Conservation (phyloP, 225 moss, liverwort and hornwort species). For the Physcomitrellopsis africana region DNA sequence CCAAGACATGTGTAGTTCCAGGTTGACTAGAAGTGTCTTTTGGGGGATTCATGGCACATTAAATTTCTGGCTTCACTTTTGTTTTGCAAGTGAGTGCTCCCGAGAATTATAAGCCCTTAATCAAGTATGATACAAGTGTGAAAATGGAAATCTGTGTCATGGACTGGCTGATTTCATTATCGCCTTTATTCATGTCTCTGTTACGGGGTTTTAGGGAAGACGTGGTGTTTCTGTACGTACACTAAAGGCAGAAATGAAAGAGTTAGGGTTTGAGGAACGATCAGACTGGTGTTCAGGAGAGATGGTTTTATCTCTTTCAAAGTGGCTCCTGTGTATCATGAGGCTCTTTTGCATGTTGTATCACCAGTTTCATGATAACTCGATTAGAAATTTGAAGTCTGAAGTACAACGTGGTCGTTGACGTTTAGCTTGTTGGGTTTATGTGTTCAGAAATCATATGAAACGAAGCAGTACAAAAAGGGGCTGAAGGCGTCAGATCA, state of each 20-base stretch:
- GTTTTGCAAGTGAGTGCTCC: background rate
- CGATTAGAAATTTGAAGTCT: background rate
- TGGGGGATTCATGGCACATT: background rate
- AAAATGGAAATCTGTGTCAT: slow-evolving; percentile 5
- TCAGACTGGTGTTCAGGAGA: background rate
- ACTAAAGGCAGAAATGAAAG: slow-evolving; percentile 8
- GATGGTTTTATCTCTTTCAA: background rate
- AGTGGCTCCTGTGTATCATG: background rate
- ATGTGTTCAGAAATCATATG: slow-evolving; percentile 75
- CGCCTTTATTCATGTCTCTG: background rate
- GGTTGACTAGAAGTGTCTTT: background rate
- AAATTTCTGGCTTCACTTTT: slow-evolving; percentile 1
- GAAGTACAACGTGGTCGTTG: background rate
- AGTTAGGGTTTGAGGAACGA: slow-evolving; percentile 27
- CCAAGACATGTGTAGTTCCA: background rate
- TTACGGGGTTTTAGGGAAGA: background rate
- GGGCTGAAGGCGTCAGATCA: slow-evolving; percentile 86
- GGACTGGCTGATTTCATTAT: background rate
- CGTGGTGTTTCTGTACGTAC: background rate
- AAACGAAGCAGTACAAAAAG: slow-evolving; percentile 93
- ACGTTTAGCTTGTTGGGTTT: slow-evolving; percentile 5
- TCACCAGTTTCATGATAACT: background rate
- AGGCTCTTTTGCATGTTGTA: slow-evolving; percentile 2
- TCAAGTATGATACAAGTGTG: slow-evolving; percentile 1
- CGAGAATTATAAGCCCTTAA: background rate